Conservation (phyloP, 1,139 yeast species). For the Torulaspora pretoriensis region DNA sequence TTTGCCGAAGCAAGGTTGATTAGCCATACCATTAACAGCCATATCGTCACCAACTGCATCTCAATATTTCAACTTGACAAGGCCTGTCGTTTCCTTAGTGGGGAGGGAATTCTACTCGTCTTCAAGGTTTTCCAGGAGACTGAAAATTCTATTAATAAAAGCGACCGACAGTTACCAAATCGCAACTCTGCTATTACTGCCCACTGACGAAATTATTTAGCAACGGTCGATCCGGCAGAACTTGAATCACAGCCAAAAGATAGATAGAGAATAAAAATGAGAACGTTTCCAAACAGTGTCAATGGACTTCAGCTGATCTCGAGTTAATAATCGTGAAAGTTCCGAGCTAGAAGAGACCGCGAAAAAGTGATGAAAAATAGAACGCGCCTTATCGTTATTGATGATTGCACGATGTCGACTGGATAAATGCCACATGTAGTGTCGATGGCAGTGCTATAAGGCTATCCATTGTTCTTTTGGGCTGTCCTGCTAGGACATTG, state of each 20-base stretch:
- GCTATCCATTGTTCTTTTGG: too few species aligned
- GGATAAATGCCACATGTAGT: too few species aligned
- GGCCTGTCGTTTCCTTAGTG: not conserved
- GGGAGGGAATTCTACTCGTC: not conserved
- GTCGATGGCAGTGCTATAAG: too few species aligned
- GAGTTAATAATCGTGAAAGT: slow-evolving; percentile 7
- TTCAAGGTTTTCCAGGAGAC: not conserved
- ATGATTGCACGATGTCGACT: not conserved
- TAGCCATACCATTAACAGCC: slow-evolving; percentile 11
- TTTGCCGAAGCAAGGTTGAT: slow-evolving; percentile 19
- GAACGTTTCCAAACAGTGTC: too few species aligned
- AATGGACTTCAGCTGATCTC: not conserved
- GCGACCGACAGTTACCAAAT: slow-evolving; percentile 3
- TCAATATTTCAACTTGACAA: not conserved
- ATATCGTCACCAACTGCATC: slow-evolving; percentile 11
- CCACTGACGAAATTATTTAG: not conserved
- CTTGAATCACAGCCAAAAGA: not conserved
- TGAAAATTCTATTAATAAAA: slow-evolving; percentile 3
- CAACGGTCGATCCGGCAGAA: not conserved
- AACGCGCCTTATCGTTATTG: slow-evolving; percentile 1
- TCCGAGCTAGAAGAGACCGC: slow-evolving; percentile 1
- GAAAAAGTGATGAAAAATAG: slow-evolving; percentile 1
- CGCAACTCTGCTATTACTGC: not conserved
- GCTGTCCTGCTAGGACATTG: too few species aligned
- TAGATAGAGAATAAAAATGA: not conserved